These are phyloP conservation scores for Diaporthe sp. DNA, from an alignment of 2,329 filamentous ascomycete species.

Conservation along the genomic window DNA sequence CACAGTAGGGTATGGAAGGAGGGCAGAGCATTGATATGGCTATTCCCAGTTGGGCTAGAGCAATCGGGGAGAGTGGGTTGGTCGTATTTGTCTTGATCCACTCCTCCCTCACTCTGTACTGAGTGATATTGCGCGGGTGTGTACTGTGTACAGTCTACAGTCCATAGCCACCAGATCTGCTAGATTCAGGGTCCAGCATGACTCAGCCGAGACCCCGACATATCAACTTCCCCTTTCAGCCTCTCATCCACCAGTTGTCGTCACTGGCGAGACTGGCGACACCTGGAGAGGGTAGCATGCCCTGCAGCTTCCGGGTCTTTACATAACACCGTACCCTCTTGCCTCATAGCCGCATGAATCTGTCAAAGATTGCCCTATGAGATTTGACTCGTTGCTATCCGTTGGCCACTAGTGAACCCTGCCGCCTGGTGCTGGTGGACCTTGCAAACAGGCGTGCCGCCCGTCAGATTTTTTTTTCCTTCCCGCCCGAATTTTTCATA, in stretches of 20 bases:
- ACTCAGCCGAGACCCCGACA: slow-evolving; percentile 26
- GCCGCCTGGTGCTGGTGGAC: slow-evolving; percentile 17
- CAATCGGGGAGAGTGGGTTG: background rate
- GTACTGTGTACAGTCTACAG: background rate
- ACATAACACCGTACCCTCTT: background rate
- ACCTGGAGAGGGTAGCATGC: background rate
- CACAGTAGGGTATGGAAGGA: too few relatives aligned
- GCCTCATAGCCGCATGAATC: slow-evolving; percentile 15
- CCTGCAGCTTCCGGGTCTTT: slow-evolving; percentile 11
- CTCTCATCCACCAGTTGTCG: background rate
- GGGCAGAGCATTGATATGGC: background rate
- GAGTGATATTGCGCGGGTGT: background rate
- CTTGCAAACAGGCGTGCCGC: slow-evolving; percentile 9
- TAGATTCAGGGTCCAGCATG: slow-evolving; percentile 14
- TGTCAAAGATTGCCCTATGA: slow-evolving; percentile 5
- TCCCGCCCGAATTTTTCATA: slow-evolving; percentile 18
- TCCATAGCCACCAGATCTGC: background rate
- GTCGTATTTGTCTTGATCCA: background rate
- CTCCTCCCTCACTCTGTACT: background rate
- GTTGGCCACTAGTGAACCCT: slow-evolving; percentile 22
- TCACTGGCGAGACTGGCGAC: background rate
- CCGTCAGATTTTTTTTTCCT: slow-evolving; percentile 31
- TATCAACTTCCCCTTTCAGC: slow-evolving; percentile 20
- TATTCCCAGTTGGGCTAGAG: background rate
- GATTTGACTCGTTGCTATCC: slow-evolving; percentile 26